Percentiles rank a stretch among this genome's conserved stretches.
phyloP scores from a whole-genome alignment of 2,329 filamentous ascomycete species.

The Dendrostoma leiphaemia region DNA sequence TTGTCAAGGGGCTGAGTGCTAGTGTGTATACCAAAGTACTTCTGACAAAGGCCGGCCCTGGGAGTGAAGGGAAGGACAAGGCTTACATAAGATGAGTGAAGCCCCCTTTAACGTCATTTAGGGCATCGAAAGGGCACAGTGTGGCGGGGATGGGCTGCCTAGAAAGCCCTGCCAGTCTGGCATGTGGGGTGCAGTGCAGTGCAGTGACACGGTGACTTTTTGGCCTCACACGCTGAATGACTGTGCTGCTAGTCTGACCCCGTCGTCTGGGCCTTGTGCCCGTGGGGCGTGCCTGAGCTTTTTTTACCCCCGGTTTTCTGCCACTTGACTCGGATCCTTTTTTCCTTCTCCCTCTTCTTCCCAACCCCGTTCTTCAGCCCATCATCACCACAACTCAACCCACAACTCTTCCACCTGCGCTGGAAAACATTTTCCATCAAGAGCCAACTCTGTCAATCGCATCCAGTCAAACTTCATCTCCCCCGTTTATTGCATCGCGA shows the following conservation, averaged over 20 bases:
- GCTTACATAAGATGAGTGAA: too few species aligned
- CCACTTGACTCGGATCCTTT: constrained; percentile 1
- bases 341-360: neutral
- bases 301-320: constrained; percentile 3
- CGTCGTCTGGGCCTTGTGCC: neutral
- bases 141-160: too few species aligned
- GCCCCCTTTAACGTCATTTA: too few species aligned
- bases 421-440: constrained; percentile 3
- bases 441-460: neutral
- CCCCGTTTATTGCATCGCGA: neutral
- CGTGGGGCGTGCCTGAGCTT: neutral
- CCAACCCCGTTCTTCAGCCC: neutral
- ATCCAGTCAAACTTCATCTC: neutral
- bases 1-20: too few species aligned
- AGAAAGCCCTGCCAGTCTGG: too few species aligned
- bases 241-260: neutral
- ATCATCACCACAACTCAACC: neutral
- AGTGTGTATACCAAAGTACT: too few species aligned
- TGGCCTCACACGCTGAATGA: too few species aligned
- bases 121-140: too few species aligned
- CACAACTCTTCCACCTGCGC: neutral
- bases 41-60: too few species aligned
- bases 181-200: too few species aligned
- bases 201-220: too few species aligned
- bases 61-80: too few species aligned